phyloP scores from a whole-genome alignment of 108 stramenopile species.

The Skeletonema costatum region DNA sequence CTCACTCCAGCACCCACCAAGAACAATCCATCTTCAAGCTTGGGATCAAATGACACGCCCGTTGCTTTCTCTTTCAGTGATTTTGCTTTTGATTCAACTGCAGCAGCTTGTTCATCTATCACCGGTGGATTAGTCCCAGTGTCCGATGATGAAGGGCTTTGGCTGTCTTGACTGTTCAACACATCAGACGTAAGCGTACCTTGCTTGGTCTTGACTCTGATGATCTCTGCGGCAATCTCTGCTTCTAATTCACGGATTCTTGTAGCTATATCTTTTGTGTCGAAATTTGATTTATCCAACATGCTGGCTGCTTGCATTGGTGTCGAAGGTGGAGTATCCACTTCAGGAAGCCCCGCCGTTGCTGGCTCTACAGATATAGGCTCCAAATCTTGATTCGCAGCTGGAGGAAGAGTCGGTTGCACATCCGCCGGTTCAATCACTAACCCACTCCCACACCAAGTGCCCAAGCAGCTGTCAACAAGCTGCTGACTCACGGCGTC shows the following conservation, averaged over 20 bases:
- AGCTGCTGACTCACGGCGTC: slow-evolving; percentile 72
- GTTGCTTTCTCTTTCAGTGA: slow-evolving; percentile 2
- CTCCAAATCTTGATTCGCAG: too few species aligned
- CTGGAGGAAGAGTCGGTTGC: not conserved
- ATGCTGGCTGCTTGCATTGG: slow-evolving; percentile 50
- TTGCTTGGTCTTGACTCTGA: not conserved
- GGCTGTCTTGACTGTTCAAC: slow-evolving; percentile 21
- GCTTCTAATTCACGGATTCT: slow-evolving; percentile 5
- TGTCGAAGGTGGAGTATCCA: slow-evolving; percentile 67
- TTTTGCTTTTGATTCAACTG: not conserved
- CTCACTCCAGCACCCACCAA: slow-evolving; percentile 8
- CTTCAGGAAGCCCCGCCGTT: slow-evolving; percentile 31
- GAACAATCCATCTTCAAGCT: not conserved
- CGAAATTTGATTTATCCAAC: not conserved
- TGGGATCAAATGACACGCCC: not conserved
- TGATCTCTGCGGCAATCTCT: slow-evolving; percentile 15
- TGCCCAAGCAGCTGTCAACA: slow-evolving; percentile 60
- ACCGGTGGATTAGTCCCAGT: not conserved
- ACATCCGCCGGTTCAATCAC: not conserved
- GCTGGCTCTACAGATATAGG: not conserved
- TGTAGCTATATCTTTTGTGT: not conserved
- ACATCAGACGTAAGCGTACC: not conserved
- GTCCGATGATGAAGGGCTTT: not conserved
- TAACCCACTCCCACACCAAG: not conserved
- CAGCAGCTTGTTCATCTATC: not conserved